These are phyloP conservation scores for Chalciporus piperatus DNA, from an alignment of 768 basidiomycete species.

Conservation along the genomic window DNA sequence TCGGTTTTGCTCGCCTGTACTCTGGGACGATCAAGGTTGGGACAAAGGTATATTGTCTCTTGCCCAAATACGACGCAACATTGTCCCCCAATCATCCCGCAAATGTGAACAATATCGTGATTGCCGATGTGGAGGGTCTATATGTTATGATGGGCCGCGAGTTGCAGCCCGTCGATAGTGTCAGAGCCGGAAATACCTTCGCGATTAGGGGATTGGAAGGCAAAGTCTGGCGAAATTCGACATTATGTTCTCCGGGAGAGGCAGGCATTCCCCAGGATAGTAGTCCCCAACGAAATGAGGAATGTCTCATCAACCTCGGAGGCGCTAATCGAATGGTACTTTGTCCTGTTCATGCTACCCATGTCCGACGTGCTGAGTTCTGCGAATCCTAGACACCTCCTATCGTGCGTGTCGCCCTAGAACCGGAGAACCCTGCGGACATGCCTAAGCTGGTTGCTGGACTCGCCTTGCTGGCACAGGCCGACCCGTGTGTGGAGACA, in stretches of 20 bases:
- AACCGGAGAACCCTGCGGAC: conserved; percentile 78
- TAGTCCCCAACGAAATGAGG: conserved; percentile 36
- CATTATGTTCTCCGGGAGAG: conserved; percentile 70
- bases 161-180: conserved; percentile 76
- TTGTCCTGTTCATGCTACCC: conserved; percentile 1
- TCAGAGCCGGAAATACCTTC: conserved; percentile 92
- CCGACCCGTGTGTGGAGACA: conserved; percentile 96
- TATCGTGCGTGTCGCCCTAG: conserved; percentile 93
- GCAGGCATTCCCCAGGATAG: conserved; percentile 37
- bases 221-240: conserved; percentile 87
- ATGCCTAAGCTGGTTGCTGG: conserved; percentile 88
- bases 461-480: conserved; percentile 84
- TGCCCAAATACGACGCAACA: conserved; percentile 81
- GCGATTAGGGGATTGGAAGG: conserved; percentile 89
- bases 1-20: conserved; percentile 94
- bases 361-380: not conserved
- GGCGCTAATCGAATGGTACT: conserved; percentile 63
- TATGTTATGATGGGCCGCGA: conserved; percentile 99
- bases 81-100: conserved; percentile 61
- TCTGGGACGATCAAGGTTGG: conserved; percentile 78
- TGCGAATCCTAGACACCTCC: conserved; percentile 60
- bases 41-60: conserved; percentile 62
- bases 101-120: conserved; percentile 64
- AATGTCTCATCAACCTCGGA: conserved; percentile 78
- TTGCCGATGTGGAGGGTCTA: conserved; percentile 66